Evolutionary conservation across 495 filamentous ascomycete genomes (phyloP).

Genomic region (Xylaria longipes): DNA sequence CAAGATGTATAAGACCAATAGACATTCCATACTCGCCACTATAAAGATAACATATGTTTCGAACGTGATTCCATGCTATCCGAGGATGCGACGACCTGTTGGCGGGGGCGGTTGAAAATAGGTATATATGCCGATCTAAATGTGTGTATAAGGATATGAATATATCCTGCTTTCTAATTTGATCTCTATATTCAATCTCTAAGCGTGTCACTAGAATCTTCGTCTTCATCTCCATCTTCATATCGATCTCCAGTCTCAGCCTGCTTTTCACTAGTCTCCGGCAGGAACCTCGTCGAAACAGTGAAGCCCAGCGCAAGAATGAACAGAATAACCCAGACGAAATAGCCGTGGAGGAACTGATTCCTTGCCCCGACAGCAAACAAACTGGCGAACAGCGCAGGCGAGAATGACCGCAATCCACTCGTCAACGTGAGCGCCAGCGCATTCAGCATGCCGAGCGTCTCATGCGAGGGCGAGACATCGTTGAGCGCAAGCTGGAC

Average conservation of each 20-base stretch:
- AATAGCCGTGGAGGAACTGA: conserved; percentile 63
- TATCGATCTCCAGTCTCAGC: conserved; percentile 19
- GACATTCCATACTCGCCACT: background rate
- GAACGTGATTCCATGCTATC: background rate
- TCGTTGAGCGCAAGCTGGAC: conserved; percentile 74
- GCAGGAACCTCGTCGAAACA: conserved; percentile 54
- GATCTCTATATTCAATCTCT: background rate
- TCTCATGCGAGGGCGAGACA: conserved; percentile 62
- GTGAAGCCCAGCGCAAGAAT: conserved; percentile 54
- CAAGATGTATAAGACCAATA: background rate
- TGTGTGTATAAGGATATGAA: no score
- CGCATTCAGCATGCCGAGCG: conserved; percentile 70
- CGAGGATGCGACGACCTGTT: background rate
- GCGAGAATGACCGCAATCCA: conserved; percentile 59
- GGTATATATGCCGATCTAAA: background rate
- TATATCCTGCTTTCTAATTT: background rate
- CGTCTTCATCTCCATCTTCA: conserved; percentile 14
- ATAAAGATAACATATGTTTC: no score
- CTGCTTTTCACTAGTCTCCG: conserved; percentile 44
- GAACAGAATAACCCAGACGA: conserved; percentile 69
- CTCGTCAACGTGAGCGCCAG: conserved; percentile 52
- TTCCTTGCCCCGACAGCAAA: conserved; percentile 65
- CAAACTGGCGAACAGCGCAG: conserved; percentile 64
- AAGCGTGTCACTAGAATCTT: background rate
- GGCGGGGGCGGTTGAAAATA: background rate